A percentile compares a stretch with the other conserved stretches of the same genome.
Conservation (phyloP, 805 yeast genomes). For the Cyberlindnera mycetangii region DNA sequence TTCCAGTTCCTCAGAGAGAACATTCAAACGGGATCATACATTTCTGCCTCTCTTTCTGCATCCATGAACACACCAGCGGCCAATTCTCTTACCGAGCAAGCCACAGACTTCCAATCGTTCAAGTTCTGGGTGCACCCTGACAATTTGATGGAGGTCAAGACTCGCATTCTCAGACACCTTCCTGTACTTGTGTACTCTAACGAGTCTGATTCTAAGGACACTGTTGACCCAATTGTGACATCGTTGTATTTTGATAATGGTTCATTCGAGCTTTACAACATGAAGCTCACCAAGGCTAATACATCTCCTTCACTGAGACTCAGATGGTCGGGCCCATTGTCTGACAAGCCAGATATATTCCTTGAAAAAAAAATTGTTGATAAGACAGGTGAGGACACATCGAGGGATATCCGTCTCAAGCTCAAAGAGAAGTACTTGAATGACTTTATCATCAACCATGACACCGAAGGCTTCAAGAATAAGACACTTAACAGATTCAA, state of each 20-base stretch:
- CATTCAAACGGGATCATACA: slow-evolving; percentile 35
- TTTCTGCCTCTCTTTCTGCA: slow-evolving; percentile 26
- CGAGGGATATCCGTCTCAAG: slow-evolving; percentile 61
- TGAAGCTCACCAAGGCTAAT: slow-evolving; percentile 68
- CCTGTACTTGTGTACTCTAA: slow-evolving; percentile 79
- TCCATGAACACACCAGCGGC: slow-evolving; percentile 12
- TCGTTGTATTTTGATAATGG: slow-evolving; percentile 85
- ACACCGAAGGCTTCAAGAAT: slow-evolving; percentile 40
- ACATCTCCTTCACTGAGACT: slow-evolving; percentile 75
- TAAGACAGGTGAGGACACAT: slow-evolving; percentile 45
- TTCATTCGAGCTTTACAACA: slow-evolving; percentile 80
- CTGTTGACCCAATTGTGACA: slow-evolving; percentile 78
- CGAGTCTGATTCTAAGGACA: slow-evolving; percentile 41
- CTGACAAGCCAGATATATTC: slow-evolving; percentile 71
- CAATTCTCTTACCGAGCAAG: slow-evolving; percentile 20
- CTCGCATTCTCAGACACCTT: slow-evolving; percentile 88
- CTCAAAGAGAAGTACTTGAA: slow-evolving; percentile 82
- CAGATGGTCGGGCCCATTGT: slow-evolving; percentile 86
- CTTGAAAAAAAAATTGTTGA: slow-evolving; percentile 79
- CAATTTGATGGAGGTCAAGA: slow-evolving; percentile 93
- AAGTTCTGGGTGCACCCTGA: slow-evolving; percentile 98
- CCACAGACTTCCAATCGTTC: slow-evolving; percentile 53
- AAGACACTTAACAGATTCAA: slow-evolving; percentile 59
- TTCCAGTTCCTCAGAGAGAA: slow-evolving; percentile 82
- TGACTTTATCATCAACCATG: slow-evolving; percentile 59